Evolutionary conservation across 108 stramenopile genomes (phyloP), one percentile per base, ranked within the genome.

Genomic region (Pseudonitzschia multiseries): DNA sequence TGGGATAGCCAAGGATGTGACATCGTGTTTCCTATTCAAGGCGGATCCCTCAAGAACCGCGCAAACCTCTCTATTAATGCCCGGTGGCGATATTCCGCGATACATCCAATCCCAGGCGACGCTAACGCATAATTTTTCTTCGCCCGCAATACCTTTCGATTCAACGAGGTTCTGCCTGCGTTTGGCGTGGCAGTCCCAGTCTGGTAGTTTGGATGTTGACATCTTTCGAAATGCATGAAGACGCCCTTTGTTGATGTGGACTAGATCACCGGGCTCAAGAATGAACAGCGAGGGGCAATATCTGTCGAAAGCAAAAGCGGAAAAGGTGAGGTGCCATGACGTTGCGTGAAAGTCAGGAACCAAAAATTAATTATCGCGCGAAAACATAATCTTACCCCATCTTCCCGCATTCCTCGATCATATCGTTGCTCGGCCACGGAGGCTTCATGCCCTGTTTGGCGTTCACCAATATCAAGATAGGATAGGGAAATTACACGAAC

Each of bases 81-180:
- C 93, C 57, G 76, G 78, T 14, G 76, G 61, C 8, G 90, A 83
- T 0, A 80, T 62, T 36, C 93, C 93, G 44, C 82, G 86, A 76
- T 73, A 93, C 80, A 90, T 92, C 95, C 95, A 96, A 78, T 96
- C 95, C 93, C 93, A 96, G 28, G 95, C 95, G 46, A 96, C 75
- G 65, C 88, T 89, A 0, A 91, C 70, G 53, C 95, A 96, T 56
- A 89, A 33, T n/a, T 73, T 65, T 46, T 88, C 87, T 36, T 50
- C 21, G 44, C 57, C 48, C 43, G 51, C 56, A 43, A 66, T 28
- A 43, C 62, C 72, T 15, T 81, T 51, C 60, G 69, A 68, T 68
- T 42, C 71, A 27, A 76, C 46, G 36, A 74, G 61, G 40, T 32
- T 65, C 52, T 79, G 41, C 8, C 93, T 82, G 12, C 87, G 63